These are phyloP conservation scores for Microbotryum violaceum DNA, from an alignment of 1,284 basidiomycete genomes.

Conservation along the genomic window DNA sequence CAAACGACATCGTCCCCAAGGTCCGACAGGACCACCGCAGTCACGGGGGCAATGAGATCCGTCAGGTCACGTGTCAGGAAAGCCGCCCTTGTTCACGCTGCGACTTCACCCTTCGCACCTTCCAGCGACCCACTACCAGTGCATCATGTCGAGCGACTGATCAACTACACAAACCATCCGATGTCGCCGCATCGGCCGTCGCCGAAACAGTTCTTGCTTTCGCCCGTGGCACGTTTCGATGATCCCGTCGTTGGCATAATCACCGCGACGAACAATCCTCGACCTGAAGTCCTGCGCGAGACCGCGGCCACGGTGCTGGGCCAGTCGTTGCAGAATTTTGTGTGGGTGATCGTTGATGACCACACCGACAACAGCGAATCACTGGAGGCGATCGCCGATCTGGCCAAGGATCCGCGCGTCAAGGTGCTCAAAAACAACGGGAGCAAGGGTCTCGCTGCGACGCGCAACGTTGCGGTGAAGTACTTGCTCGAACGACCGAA, in stretches of 20 bases:
- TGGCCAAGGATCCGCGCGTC: conserved; percentile 25
- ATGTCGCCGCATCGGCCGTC: conserved; percentile 18
- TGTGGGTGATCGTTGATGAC: conserved; percentile 31
- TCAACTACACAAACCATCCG: conserved; percentile 27
- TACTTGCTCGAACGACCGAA: conserved; percentile 8
- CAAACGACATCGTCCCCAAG: too few species aligned
- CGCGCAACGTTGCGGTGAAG: conserved; percentile 26
- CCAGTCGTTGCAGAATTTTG: conserved; percentile 30
- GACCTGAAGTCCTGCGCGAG: conserved; percentile 11
- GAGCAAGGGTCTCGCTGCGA: conserved; percentile 16
- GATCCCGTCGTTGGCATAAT: conserved; percentile 26
- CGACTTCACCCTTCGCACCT: conserved; percentile 9
- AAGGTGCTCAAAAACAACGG: conserved; percentile 19
- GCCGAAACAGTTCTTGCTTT: conserved; percentile 27
- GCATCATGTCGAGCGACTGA: conserved; percentile 11
- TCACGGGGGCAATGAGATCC: too few species aligned
- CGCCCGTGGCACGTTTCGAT: conserved; percentile 8
- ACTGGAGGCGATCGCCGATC: conserved; percentile 1
- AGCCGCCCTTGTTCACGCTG: conserved; percentile 3
- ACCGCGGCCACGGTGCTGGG: conserved; percentile 23
- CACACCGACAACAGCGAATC: conserved; percentile 15
- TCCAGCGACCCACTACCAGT: conserved; percentile 22
- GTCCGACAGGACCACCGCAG: too few species aligned
- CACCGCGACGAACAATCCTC: conserved; percentile 30
- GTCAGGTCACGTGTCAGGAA: too few species aligned